Base-by-base conservation (phyloP, 2,329 filamentous ascomycete species). In the Penicillium sp. region DNA sequence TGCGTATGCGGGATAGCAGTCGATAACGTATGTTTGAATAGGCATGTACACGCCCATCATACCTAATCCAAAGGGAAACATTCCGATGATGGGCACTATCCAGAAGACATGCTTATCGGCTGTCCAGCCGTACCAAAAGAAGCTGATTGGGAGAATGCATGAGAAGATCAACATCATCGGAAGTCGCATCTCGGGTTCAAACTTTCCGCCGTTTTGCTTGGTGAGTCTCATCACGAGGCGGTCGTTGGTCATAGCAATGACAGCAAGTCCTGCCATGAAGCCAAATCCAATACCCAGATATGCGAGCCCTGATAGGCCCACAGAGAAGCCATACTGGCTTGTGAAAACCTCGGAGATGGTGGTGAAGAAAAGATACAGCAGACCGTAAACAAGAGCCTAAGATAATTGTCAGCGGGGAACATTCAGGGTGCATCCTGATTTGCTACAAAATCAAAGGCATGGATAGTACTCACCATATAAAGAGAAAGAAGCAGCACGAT, bases 1-100 rank as follows among this genome's bases (percentile, higher is more conserved):
- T 0, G 79, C 78, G 48, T 72, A 67, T 9, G 70, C 74, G 0
- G 75, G 72, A 14, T 78, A 78, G 54, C 77, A 79, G 55, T 87
- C 84, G 18, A 88, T 80, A 8, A 87, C 74, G 60, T 88, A 88
- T 14, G 83, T 85, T 47, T 85, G 81, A 41, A 83, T 79, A 31
- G 81, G 81, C 66, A 69, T 62, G 36, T 83, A 81, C n/a, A 70
- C 56, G 2, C 65, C 62, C 53, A 84, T 83, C 14, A 81, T 77
- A 0, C 83, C 83, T 2, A 77, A 72, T 0, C 81, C 79, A 29
- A 84, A 82, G 7, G 83, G 72, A 2, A 76, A 73, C 3, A 81
- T 79, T 4, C 83, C 84, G 41, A 86, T 75, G 54, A 86, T 83
- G 0, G 83, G 82, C 13, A 84, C 74, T 24, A 85, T 80, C 80